Evolutionary conservation across 2,329 filamentous ascomycete species (phyloP).

Genomic region (Pestalotiopsis sp.): DNA sequence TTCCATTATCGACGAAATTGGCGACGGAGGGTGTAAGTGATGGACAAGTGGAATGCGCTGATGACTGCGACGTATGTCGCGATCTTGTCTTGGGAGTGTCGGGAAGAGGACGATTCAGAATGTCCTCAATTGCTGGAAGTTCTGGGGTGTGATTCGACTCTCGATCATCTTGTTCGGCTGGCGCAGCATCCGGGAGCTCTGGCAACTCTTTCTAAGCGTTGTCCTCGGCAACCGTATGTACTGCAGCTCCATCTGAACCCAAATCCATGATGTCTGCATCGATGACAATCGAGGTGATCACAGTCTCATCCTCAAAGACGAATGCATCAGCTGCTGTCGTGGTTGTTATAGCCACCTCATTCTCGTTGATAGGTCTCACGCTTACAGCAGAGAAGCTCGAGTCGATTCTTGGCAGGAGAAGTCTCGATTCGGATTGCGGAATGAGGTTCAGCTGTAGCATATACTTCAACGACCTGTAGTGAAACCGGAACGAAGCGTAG

Average conservation of each 20-base stretch:
- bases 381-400: not conserved
- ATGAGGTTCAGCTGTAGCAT: slow-evolving; percentile 52
- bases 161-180: not conserved
- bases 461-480: slow-evolving; percentile 56
- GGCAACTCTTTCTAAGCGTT: slow-evolving; percentile 22
- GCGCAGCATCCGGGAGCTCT: slow-evolving; percentile 14
- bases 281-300: slow-evolving; percentile 18
- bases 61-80: slow-evolving; percentile 28
- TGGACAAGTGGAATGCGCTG: slow-evolving; percentile 30
- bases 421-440: slow-evolving; percentile 27
- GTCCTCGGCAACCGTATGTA: slow-evolving; percentile 7
- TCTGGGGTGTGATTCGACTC: slow-evolving; percentile 9
- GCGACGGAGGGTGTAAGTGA: slow-evolving; percentile 34
- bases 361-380: not conserved
- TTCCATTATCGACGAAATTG: slow-evolving; percentile 33
- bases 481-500: slow-evolving; percentile 56
- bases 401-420: slow-evolving; percentile 12
- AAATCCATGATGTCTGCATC: not conserved
- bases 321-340: slow-evolving; percentile 16
- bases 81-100: slow-evolving; percentile 26
- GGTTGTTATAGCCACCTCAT: not conserved
- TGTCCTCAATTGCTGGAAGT: slow-evolving; percentile 10
- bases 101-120: slow-evolving; percentile 29
- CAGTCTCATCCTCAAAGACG: slow-evolving; percentile 18
- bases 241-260: not conserved